Conservation (phyloP, 805 yeast species). For the Ogataea thermomethanolica region DNA sequence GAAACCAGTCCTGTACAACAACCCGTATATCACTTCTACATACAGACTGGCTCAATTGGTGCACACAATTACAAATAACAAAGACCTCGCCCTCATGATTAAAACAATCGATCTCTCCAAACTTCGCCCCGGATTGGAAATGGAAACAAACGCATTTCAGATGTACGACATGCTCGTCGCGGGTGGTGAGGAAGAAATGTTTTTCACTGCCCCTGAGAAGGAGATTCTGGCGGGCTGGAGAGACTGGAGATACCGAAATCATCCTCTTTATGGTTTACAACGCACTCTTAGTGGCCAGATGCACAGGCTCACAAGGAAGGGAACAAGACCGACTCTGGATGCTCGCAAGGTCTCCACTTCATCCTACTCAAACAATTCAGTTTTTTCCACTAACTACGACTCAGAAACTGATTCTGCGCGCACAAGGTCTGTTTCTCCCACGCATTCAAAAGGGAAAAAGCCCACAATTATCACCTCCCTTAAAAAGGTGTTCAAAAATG, state of each 20-base stretch:
- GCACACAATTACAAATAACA: constrained; percentile 55
- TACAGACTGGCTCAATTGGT: constrained; percentile 81
- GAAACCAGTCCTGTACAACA: constrained; percentile 51
- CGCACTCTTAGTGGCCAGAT: constrained; percentile 1
- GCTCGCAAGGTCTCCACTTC: constrained; percentile 14
- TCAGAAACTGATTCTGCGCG: constrained; percentile 18
- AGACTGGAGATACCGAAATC: constrained; percentile 80
- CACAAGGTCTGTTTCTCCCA: constrained; percentile 20
- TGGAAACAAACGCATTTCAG: constrained; percentile 19
- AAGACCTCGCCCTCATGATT: constrained; percentile 55
- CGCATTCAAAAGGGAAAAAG: constrained; percentile 14
- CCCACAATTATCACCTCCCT: constrained; percentile 9
- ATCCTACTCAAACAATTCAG: constrained; percentile 12
- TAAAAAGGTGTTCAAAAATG: constrained; percentile 19
- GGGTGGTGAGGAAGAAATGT: constrained; percentile 6
- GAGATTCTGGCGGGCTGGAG: constrained; percentile 78
- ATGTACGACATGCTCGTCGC: constrained; percentile 18
- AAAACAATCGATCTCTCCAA: constrained; percentile 55
- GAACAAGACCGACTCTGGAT: constrained; percentile 3
- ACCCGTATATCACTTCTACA: constrained; percentile 60
- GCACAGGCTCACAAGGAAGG: constrained; percentile 2
- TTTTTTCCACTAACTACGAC: constrained; percentile 13
- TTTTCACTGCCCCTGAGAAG: constrained; percentile 9
- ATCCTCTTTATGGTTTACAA: constrained; percentile 51
- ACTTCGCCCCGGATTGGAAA: constrained; percentile 38